Evolutionary conservation across 2,329 filamentous ascomycete species (phyloP), one percentile per base, ranked within the genome.

Genomic region (Gyromitra esculenta): DNA sequence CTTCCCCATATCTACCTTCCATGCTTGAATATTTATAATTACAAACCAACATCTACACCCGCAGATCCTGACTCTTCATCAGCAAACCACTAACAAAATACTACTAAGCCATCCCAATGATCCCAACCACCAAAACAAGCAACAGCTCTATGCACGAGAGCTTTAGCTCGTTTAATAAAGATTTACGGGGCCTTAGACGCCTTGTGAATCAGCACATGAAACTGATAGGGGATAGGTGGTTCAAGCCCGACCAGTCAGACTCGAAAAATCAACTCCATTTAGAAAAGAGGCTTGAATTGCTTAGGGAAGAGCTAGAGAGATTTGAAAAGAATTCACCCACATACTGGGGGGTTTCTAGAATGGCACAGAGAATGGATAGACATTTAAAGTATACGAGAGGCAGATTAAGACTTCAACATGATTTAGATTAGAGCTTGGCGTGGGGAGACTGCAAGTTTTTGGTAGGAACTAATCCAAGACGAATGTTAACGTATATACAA

Each of bases 341-440:
- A 21, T 65, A 50, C 7, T 65, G 62, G 62, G 62, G 62, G 37
- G 6, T 65, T 37, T 35, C 21, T 9, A 50, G 60, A 11, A 31
- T 64, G 13, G 18, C 48, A 3, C 39, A 64, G 13, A 45, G n/a
- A 21, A 65, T 65, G 15, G 15, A n/a, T 8, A 52, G 37, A 21
- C 15, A 45, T n/a, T 21, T 65, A 9, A 52, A 65, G 15, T 52
- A 21, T 39, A 65, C 45, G 52, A n/a, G 62, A n/a, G 18, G 31
- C 18, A 37, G 8, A 35, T 39, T 65, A 31, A 18, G 13, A 15
- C 15, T 48, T 48, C 13, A 9, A 37, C n/a, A 11, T 21, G 25
- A 39, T 25, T 21, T 37, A 2, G 3, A 13, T 18, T 5, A 65
- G 31, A 35, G 2, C 21, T 31, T 5, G 18, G 21, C 4, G 9